A percentile compares a stretch with the other conserved stretches of the same genome.
Conservation (phyloP, 1,284 basidiomycete species). For the Crucibulum cyathiforme region DNA sequence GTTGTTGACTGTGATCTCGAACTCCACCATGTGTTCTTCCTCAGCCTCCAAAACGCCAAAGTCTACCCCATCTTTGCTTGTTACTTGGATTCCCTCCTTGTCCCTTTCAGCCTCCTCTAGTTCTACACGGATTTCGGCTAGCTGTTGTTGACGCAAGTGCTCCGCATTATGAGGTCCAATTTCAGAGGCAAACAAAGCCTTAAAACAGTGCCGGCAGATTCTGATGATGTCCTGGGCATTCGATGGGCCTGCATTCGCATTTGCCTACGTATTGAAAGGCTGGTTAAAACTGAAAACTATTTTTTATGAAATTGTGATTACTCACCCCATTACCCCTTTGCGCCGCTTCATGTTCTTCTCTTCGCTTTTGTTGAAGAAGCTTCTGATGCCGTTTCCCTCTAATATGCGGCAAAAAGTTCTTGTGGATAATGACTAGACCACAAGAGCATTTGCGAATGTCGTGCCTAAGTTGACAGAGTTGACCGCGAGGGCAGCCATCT, state of each 20-base stretch:
- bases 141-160: conserved; percentile 28
- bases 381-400: conserved; percentile 29
- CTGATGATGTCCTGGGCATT: conserved; percentile 10
- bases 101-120: conserved; percentile 37
- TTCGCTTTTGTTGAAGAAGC: conserved; percentile 11
- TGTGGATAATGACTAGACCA: conserved; percentile 27
- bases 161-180: conserved; percentile 29
- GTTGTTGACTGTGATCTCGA: conserved; percentile 30
- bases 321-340: background rate
- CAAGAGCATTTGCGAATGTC: conserved; percentile 39
- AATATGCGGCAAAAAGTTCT: conserved; percentile 21
- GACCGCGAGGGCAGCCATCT: conserved; percentile 27
- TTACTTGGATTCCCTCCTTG: conserved; percentile 42
- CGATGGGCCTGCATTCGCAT: background rate
- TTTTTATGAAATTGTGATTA: background rate
- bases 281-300: background rate
- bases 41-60: conserved; percentile 38
- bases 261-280: background rate
- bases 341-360: background rate
- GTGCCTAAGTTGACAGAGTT: conserved; percentile 32
- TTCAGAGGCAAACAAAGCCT: conserved; percentile 17
- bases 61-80: conserved; percentile 35
- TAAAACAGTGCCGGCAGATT: conserved; percentile 30
- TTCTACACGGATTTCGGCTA: conserved; percentile 22
- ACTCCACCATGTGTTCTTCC: conserved; percentile 19